phyloP scores from a whole-genome alignment of 2,329 filamentous ascomycete genomes.

The Orbilia brochopaga region DNA sequence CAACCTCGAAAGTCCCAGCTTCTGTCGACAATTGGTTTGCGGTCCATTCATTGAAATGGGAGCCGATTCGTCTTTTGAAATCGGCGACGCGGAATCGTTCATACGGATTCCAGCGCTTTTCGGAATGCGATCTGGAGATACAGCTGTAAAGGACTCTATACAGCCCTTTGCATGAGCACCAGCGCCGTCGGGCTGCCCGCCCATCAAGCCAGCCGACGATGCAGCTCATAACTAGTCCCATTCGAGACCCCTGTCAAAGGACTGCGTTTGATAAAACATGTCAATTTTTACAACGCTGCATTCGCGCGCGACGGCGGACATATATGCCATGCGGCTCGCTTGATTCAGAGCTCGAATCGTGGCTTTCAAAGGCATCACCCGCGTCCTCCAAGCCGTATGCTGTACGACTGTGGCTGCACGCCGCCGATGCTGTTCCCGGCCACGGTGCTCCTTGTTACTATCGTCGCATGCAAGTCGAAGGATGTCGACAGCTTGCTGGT shows the following conservation, averaged over 20 bases:
- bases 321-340: constrained; percentile 1
- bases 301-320: background rate
- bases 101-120: no score
- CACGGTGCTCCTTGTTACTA: background rate
- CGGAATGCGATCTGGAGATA: no score
- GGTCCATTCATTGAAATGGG: no score
- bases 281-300: background rate
- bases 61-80: no score
- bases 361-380: background rate
- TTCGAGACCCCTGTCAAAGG: background rate
- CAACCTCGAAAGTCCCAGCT: no score
- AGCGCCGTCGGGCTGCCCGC: no score
- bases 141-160: no score
- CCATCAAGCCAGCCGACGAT: background rate
- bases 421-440: background rate
- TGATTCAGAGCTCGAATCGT: background rate
- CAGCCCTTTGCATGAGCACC: no score
- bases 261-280: background rate
- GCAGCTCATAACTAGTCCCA: background rate
- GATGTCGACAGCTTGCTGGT: background rate
- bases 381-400: background rate
- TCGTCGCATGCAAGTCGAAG: background rate
- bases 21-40: no score
- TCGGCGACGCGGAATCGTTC: no score
- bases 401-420: background rate